Evolutionary conservation across 1,284 basidiomycete species (phyloP), one percentile per base, ranked within the genome.

Genomic region (Heliocybe sulcata): DNA sequence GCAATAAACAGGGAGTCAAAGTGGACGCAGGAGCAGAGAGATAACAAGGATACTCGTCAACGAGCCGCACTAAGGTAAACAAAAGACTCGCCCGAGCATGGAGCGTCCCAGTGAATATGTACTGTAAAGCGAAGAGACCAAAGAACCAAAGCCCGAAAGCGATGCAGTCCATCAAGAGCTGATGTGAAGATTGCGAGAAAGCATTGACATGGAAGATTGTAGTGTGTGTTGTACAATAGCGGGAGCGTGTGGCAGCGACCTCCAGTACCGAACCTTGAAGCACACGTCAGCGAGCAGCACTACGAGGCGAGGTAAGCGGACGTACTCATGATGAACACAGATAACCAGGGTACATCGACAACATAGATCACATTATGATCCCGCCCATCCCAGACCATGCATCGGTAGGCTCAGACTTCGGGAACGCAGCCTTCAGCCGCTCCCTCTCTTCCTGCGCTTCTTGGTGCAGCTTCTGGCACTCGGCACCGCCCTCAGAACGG

Each of bases 401-500:
- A 6, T 20, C 38, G 4, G 29, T 31, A 42, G 38, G 38, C 38
- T 42, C 38, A 3, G 38, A 6, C 38, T 42, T 42, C 16, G 38
- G 38, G 16, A 42, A 42, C 38, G 19, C 19, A 20, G 16, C 38
- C 23, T 26, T 49, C 22, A 9, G 11, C 27, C 47, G 16, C 22
- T 20, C 23, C 27, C 25, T 49, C 27, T 49, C 47, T 26, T 49
- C 47, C 27, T 49, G 47, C 6, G 27, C 22, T 19, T 69, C 67
- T 42, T 68, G 65, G 59, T 70, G 67, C 11, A 69, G 64, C 59
- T 74, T 72, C 57, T 72, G 70, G 57, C 81, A 81, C 49, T 82
- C 80, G 2, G 78, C 72, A 22, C 79, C 81, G 54, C 80, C 79
- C 57, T 82, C 79, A 25, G 81, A 81, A 38, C 75, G 73, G 56